Evolutionary conservation across 352 stramenopile genomes (phyloP).

Genomic region (Pythium scleroteichum): DNA sequence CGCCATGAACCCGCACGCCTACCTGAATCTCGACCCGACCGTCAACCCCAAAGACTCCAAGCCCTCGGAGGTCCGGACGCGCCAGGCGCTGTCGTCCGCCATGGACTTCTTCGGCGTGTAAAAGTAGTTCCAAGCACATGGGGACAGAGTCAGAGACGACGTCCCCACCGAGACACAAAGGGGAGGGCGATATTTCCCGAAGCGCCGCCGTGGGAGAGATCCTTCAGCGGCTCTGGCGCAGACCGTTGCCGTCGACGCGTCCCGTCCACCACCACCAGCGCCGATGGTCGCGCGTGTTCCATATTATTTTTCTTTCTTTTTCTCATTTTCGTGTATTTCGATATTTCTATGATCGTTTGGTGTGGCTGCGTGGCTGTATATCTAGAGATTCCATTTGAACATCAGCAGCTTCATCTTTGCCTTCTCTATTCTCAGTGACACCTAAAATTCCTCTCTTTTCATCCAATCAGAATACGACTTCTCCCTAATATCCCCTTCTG

Average conservation of each 20-base stretch:
- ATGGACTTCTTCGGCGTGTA: conserved; percentile 89
- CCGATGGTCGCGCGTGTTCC: not conserved
- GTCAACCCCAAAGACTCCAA: conserved; percentile 84
- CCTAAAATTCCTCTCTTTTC: too few species aligned
- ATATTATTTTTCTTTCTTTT: conserved; percentile 22
- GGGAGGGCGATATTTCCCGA: too few species aligned
- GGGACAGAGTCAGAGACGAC: not conserved
- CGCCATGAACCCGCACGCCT: conserved; percentile 20
- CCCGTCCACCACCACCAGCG: too few species aligned
- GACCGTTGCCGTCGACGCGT: too few species aligned
- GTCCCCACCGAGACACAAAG: too few species aligned
- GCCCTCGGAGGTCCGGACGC: conserved; percentile 67
- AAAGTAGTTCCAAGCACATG: not conserved
- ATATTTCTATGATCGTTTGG: too few species aligned
- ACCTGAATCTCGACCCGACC: conserved; percentile 61
- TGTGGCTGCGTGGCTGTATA: not conserved
- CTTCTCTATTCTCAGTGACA: not conserved
- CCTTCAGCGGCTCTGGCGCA: too few species aligned
- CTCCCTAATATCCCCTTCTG: not conserved
- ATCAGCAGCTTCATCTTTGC: too few species aligned
- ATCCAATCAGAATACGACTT: too few species aligned
- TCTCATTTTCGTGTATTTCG: conserved; percentile 7
- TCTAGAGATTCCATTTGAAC: conserved; percentile 1
- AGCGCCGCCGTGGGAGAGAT: too few species aligned
- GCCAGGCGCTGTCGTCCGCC: conserved; percentile 76